Evolutionary conservation across 2,329 filamentous ascomycete species (phyloP).

Genomic region (Xylariaceae sp.): DNA sequence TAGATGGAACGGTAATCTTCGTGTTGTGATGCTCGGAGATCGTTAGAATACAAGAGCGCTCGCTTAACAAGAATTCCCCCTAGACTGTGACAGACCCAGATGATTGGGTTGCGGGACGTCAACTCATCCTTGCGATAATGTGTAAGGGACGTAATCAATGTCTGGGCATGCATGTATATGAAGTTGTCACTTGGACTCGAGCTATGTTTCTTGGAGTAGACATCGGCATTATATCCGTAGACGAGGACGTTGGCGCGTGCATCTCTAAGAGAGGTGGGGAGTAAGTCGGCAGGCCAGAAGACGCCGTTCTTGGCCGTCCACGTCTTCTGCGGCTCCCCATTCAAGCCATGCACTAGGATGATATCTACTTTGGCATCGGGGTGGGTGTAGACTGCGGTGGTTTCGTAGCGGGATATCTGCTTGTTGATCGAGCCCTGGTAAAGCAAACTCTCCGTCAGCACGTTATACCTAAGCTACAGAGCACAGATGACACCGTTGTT

Average conservation of each 20-base stretch:
- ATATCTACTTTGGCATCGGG: conserved; percentile 68
- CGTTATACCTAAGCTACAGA: conserved; percentile 15
- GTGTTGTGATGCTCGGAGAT: conserved; percentile 63
- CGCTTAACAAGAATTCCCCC: conserved; percentile 77
- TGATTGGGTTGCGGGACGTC: conserved; percentile 68
- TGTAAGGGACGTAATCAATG: conserved; percentile 67
- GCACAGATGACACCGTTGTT: not conserved
- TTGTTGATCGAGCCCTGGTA: conserved; percentile 56
- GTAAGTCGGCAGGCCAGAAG: conserved; percentile 74
- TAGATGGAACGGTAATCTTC: conserved; percentile 73
- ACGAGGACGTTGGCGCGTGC: conserved; percentile 70
- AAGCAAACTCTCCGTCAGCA: conserved; percentile 26
- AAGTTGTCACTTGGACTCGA: conserved; percentile 69
- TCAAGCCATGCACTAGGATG: conserved; percentile 74
- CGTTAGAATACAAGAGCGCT: conserved; percentile 71
- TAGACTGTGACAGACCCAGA: conserved; percentile 78
- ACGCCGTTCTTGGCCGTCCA: conserved; percentile 64
- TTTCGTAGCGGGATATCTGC: conserved; percentile 62
- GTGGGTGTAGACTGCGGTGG: conserved; percentile 65
- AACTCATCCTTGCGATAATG: conserved; percentile 66
- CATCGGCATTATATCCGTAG: conserved; percentile 78
- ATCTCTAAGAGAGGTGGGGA: conserved; percentile 64
- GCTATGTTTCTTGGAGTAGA: conserved; percentile 55
- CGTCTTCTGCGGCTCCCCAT: conserved; percentile 69
- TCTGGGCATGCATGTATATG: conserved; percentile 75